Percentiles rank a stretch among this genome's conserved stretches.
phyloP scores from a whole-genome alignment of 129 eudicot species.

The Chrysanthemum seticuspe region DNA sequence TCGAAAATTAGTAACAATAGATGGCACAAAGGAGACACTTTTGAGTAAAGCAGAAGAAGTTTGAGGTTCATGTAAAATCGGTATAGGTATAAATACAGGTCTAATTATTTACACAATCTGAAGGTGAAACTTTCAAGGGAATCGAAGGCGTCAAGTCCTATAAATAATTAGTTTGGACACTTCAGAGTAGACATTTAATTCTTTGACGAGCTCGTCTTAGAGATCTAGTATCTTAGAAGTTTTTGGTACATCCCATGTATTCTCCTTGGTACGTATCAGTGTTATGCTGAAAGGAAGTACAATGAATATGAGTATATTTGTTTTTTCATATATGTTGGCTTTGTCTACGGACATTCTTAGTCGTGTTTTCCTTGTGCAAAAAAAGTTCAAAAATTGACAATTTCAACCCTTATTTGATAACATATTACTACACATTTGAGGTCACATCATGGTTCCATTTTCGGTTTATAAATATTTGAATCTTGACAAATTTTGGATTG shows the following conservation, averaged over 20 bases:
- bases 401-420: no score
- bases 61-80: not conserved
- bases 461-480: no score
- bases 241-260: slow-evolving; percentile 14
- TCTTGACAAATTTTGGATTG: no score
- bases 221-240: not conserved
- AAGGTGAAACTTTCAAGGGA: not conserved
- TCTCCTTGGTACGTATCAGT: not conserved
- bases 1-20: not conserved
- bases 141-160: not conserved
- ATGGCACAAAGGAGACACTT: no score
- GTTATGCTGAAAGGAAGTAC: not conserved
- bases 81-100: slow-evolving; percentile 22
- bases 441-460: no score
- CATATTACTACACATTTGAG: no score
- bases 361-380: no score
- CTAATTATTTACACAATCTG: not conserved
- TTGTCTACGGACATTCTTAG: not conserved
- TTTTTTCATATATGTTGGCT: not conserved
- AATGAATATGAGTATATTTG: not conserved
- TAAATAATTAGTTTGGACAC: not conserved
- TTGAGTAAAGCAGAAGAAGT: not conserved
- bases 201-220: not conserved
- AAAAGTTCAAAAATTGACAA: no score
- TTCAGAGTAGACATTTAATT: not conserved